Base-by-base conservation (phyloP, 2,329 filamentous ascomycete species). In the Mollisiaceae sp. region DNA sequence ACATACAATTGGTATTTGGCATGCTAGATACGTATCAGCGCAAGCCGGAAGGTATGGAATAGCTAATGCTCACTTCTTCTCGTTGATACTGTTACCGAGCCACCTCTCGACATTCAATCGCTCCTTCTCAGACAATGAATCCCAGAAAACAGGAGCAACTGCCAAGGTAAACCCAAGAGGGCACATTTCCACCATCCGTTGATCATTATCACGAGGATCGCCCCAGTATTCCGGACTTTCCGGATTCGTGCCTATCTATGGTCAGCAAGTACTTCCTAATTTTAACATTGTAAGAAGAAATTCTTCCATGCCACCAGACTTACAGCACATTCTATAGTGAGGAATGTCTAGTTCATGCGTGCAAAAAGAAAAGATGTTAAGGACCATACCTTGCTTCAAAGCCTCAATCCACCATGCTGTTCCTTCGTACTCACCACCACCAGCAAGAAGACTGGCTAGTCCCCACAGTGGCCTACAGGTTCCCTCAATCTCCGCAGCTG, bases 161-260 rank as follows among this genome's bases (percentile, higher is more conserved):
- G 90, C 90, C 61, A 94, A 81, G 1, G 90, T 86, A 72, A 88
- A 94, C 0, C 91, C 91, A 65, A 94, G 82, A 0, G 91, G 91
- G 74, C 91, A 93, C 83, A 93, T 92, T 76, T 94, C 91, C 2
- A 94, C 91, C 91, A 94, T 94, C 32, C 91, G 82, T 80, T 94
- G 91, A 74, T 94, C 91, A 64, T 89, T 88, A 74, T 93, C 90
- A 69, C 88, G 83, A 69, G 91, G 90, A 63, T 86, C 88, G 0
- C 91, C 91, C 91, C 91, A 94, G 73, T 89, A 94, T 77, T 93
- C 91, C 0, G 85, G 82, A 65, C 80, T 86, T 54, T 87, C 82
- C 0, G 90, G 90, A 71, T 94, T 86, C 0, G 90, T 93, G 0
- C 91, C 91, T 38, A 86, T 83, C 15, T 8, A n/a, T 43, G n/a